Evolutionary conservation across 2,329 filamentous ascomycete species (phyloP).

Genomic region (Paraphoma chrysanthemicola): DNA sequence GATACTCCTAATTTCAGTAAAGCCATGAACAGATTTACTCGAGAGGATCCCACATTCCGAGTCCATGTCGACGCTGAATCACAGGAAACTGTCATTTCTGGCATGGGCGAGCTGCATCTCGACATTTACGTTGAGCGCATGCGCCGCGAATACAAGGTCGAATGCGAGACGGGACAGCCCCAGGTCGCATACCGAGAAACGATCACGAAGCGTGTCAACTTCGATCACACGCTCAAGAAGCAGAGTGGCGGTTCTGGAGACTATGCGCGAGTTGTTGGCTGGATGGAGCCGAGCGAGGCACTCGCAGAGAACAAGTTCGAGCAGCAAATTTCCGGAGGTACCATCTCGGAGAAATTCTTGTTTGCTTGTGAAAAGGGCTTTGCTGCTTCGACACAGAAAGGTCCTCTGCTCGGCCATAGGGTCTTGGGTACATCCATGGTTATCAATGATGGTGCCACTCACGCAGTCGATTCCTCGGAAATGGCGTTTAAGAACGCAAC

Average conservation of each 20-base stretch:
- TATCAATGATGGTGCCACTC: conserved; percentile 93
- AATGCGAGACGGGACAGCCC: conserved; percentile 93
- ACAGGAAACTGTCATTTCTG: conserved; percentile 96
- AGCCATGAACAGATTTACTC: conserved; percentile 98
- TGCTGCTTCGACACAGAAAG: conserved; percentile 79
- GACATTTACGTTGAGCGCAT: conserved; percentile 98
- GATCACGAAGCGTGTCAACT: conserved; percentile 78
- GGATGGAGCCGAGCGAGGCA: conserved; percentile 81
- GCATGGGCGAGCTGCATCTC: conserved; percentile 96
- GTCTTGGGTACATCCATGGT: conserved; percentile 91
- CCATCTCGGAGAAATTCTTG: conserved; percentile 94
- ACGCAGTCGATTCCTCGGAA: conserved; percentile 97
- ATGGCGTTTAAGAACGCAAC: conserved; percentile 94
- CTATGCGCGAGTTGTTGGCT: conserved; percentile 90
- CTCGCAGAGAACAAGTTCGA: conserved; percentile 83
- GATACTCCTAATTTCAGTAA: conserved; percentile 96
- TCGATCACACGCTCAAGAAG: conserved; percentile 93
- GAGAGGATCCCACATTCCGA: conserved; percentile 97
- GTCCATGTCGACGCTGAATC: conserved; percentile 91
- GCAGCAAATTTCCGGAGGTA: conserved; percentile 84
- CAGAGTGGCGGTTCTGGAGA: conserved; percentile 96
- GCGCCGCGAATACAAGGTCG: conserved; percentile 94
- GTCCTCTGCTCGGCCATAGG: conserved; percentile 89
- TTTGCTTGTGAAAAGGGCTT: conserved; percentile 96
- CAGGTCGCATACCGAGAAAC: conserved; percentile 98